Evolutionary conservation across 495 filamentous ascomycete genomes (phyloP).

Genomic region (Penicillium parvum): DNA sequence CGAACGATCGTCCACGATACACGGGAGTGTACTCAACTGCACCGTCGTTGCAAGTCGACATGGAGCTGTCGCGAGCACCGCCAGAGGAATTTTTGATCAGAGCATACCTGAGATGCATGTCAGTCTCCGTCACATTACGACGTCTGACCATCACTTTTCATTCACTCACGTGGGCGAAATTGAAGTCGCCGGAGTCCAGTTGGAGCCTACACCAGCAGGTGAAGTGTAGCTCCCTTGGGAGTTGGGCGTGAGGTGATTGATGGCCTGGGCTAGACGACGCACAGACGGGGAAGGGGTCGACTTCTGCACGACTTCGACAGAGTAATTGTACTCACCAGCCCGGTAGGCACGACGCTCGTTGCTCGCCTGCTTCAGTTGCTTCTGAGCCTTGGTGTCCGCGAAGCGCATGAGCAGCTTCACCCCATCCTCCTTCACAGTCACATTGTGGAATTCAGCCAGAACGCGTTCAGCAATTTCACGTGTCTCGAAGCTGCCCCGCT

Average conservation of each 20-base stretch:
- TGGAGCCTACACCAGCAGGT: conserved; percentile 36
- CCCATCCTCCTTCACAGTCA: conserved; percentile 56
- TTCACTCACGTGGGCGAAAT: conserved; percentile 45
- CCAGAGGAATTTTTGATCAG: conserved; percentile 32
- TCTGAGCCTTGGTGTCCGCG: conserved; percentile 93
- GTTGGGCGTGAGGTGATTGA: conserved; percentile 34
- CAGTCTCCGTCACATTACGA: not conserved
- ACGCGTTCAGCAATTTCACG: conserved; percentile 85
- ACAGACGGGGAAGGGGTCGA: conserved; percentile 39
- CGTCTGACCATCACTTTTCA: not conserved
- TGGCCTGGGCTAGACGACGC: conserved; percentile 28
- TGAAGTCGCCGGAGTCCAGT: conserved; percentile 48
- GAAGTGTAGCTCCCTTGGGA: conserved; percentile 42
- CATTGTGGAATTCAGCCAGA: conserved; percentile 73
- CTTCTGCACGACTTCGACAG: conserved; percentile 44
- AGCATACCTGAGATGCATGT: conserved; percentile 27
- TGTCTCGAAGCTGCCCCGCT: conserved; percentile 64
- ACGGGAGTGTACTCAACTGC: conserved; percentile 30
- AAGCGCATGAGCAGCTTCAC: conserved; percentile 89
- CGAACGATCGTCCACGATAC: conserved; percentile 21
- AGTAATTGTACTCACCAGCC: conserved; percentile 86
- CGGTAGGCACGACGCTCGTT: conserved; percentile 89
- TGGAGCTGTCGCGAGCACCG: conserved; percentile 27
- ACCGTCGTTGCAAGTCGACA: conserved; percentile 28
- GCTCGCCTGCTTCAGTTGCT: conserved; percentile 89